Conservation (phyloP, 352 stramenopile species). For the Plasmopara muralis region DNA sequence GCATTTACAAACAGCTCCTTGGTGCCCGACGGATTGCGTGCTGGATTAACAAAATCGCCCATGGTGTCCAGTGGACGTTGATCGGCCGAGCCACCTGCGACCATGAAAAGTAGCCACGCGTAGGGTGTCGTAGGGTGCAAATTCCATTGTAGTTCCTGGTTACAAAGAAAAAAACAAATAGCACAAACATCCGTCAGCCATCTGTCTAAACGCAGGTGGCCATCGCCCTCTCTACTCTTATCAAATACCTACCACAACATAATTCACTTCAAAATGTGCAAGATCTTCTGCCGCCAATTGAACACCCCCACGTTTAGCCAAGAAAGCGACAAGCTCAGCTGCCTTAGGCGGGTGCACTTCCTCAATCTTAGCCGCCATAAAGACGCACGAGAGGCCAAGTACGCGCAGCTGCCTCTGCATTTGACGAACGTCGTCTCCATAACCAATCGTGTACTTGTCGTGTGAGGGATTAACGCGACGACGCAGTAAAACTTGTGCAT, state of each 20-base stretch:
- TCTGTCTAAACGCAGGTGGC: conserved; percentile 4
- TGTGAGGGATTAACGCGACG: conserved; percentile 37
- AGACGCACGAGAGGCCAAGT: conserved; percentile 56
- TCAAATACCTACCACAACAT: conserved; percentile 39
- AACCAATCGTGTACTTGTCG: conserved; percentile 29
- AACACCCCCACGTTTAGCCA: conserved; percentile 42
- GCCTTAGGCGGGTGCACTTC: conserved; percentile 74
- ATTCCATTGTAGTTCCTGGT: conserved; percentile 77
- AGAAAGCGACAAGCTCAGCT: conserved; percentile 53
- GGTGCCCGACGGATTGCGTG: conserved; percentile 48
- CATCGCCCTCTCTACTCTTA: not conserved
- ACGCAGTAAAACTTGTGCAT: conserved; percentile 64
- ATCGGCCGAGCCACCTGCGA: conserved; percentile 57
- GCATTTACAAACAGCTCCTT: conserved; percentile 69
- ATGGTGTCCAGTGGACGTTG: conserved; percentile 60
- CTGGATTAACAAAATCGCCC: conserved; percentile 64
- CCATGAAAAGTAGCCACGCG: conserved; percentile 72
- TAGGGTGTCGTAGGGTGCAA: conserved; percentile 67
- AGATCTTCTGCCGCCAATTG: conserved; percentile 45
- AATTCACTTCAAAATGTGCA: conserved; percentile 51
- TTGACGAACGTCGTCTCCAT: conserved; percentile 41
- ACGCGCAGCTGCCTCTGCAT: conserved; percentile 56
- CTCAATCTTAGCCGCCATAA: conserved; percentile 83
- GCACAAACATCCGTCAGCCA: conserved; percentile 10
- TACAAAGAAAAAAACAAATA: conserved; percentile 8